Evolutionary conservation across 352 stramenopile species (phyloP).

Genomic region (Pythium coloratum): DNA sequence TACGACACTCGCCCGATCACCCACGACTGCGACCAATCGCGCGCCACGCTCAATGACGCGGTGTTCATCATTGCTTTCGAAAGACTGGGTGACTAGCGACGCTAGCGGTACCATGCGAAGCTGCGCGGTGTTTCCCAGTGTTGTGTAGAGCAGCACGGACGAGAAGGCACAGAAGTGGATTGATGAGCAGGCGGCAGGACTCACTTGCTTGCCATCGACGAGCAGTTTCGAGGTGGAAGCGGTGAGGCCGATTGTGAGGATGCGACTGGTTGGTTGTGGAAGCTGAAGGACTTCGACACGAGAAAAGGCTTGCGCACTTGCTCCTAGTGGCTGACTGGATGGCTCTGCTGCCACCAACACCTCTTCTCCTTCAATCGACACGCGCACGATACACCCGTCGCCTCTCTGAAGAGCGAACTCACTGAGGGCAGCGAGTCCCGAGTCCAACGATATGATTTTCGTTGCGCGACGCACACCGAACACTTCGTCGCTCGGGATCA

Average conservation of each 20-base stretch:
- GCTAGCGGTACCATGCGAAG: slow-evolving; percentile 53
- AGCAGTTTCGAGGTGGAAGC: slow-evolving; percentile 46
- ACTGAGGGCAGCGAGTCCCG: neutral
- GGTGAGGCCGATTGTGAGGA: slow-evolving; percentile 47
- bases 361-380: slow-evolving; percentile 14
- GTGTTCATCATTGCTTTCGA: slow-evolving; percentile 21
- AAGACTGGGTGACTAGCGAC: slow-evolving; percentile 16
- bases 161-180: slow-evolving; percentile 50
- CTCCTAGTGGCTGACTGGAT: neutral
- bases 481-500: slow-evolving; percentile 21
- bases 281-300: slow-evolving; percentile 36
- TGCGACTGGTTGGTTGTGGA: neutral
- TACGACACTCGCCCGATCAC: slow-evolving; percentile 54
- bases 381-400: slow-evolving; percentile 30
- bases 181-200: slow-evolving; percentile 48
- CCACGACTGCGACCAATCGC: slow-evolving; percentile 54
- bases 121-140: slow-evolving; percentile 51
- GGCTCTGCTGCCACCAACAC: neutral
- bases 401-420: slow-evolving; percentile 37
- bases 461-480: slow-evolving; percentile 14
- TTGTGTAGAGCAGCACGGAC: slow-evolving; percentile 63
- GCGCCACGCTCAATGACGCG: slow-evolving; percentile 67
- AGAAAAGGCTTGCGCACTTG: slow-evolving; percentile 27
- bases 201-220: slow-evolving; percentile 44
- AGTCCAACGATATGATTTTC: slow-evolving; percentile 10